Base-by-base conservation (phyloP, 106 monocot genomes). In the Chionographis japonica region DNA sequence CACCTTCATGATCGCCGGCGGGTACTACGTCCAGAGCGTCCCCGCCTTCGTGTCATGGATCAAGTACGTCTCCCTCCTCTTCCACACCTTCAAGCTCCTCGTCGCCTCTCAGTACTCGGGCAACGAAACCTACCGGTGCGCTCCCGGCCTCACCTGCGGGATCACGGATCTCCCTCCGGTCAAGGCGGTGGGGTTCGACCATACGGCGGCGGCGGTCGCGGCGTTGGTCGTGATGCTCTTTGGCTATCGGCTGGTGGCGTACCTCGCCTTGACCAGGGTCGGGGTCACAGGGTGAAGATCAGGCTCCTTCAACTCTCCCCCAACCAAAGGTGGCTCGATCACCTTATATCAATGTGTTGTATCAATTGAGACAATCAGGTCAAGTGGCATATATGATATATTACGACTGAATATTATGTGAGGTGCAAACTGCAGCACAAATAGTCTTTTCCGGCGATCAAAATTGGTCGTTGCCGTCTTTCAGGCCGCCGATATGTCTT, bases 21-120 rank as follows among this genome's bases (percentile, higher is more conserved):
- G 90, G 0, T 91, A 73, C 71, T 91, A 75, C 65, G 76, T 91
- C 18, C 80, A 79, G 55, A 37, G 70, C 17, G 68, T 91, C 9
- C 86, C 90, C 0, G 3, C 15, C 36, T 87, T 86, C 72, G 56
- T 91, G 10, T 60, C 43, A 3, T 91, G 90, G 90, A 72, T 81
- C 38, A 86, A 78, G 62, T 87, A 87, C 61, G 11, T 79, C 37
- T 78, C 90, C 20, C 4, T 72, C 14, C 56, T 70, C 60, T 84
- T 64, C 71, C 73, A 87, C 71, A 67, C 64, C 46, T 91, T 84
- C 71, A 81, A 84, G 66, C 60, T 87, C 36, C 55, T 68, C 27
- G 12, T 87, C 15, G 37, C 17, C 6, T 14, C 83, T 0, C 90
- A 91, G 74, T 87, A 74, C 74, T 67, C 78, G 18, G 4, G 40